A percentile compares a stretch with the other conserved stretches of the same genome.
Evolutionary conservation across 2,329 filamentous ascomycete species (phyloP).

Genomic region (Fusarium cyanostomum): DNA sequence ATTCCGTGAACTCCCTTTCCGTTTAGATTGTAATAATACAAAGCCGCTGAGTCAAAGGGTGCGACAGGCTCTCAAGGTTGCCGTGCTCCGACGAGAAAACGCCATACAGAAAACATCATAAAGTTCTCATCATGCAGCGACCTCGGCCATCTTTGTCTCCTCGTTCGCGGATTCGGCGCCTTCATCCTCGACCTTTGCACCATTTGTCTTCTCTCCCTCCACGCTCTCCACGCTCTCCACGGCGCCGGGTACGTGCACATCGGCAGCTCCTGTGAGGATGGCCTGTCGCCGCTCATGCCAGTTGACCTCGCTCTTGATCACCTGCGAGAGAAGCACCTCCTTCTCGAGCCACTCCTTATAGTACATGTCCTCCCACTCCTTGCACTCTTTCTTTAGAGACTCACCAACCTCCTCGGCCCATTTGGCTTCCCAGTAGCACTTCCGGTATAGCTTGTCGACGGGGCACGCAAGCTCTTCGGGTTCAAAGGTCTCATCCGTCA

Average conservation of each 20-base stretch:
- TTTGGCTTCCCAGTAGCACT: conserved; percentile 75
- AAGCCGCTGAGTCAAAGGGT: neutral
- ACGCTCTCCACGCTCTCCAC: conserved; percentile 40
- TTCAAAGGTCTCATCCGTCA: conserved; percentile 70
- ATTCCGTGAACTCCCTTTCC: conserved; percentile 41
- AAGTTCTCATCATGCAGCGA: conserved; percentile 5
- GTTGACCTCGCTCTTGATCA: conserved; percentile 72
- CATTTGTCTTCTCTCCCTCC: conserved; percentile 39
- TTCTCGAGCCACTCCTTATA: conserved; percentile 82
- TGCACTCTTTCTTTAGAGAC: conserved; percentile 70
- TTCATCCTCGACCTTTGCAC: conserved; percentile 27
- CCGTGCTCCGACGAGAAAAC: neutral
- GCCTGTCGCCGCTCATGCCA: conserved; percentile 68
- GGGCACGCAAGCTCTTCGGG: conserved; percentile 70
- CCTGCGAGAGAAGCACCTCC: conserved; percentile 79
- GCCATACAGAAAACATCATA: neutral
- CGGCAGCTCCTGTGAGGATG: conserved; percentile 60
- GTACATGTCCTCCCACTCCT: conserved; percentile 71
- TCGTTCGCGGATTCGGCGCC: conserved; percentile 11
- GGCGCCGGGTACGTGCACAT: conserved; percentile 53
- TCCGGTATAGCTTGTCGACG: conserved; percentile 68
- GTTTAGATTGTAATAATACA: conserved; percentile 32
- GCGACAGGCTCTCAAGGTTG: neutral
- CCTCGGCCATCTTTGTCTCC: conserved; percentile 4
- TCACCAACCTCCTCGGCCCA: conserved; percentile 77